Conservation (phyloP, 768 basidiomycete species). For the Phylloporus sp. region DNA sequence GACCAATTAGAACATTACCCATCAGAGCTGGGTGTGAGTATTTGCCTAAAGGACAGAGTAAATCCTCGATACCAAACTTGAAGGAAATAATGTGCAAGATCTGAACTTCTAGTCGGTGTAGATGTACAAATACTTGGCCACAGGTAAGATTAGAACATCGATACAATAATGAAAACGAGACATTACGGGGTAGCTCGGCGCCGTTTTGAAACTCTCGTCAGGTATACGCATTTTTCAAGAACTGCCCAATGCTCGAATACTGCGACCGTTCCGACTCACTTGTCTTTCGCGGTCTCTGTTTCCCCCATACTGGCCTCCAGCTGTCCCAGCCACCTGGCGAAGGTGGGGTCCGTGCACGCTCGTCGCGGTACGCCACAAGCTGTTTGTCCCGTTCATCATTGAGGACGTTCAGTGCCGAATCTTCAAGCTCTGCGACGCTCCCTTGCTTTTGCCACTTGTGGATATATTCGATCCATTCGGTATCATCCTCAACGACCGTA, state of each 20-base stretch:
- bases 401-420: too few relatives aligned
- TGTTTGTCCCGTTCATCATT: neutral
- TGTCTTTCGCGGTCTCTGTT: neutral
- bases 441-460: neutral
- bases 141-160: too few relatives aligned
- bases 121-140: too few relatives aligned
- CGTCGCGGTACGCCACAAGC: neutral
- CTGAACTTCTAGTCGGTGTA: too few relatives aligned
- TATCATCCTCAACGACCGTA: neutral
- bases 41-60: too few relatives aligned
- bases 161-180: too few relatives aligned
- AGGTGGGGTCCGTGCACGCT: neutral
- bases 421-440: neutral
- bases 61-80: too few relatives aligned
- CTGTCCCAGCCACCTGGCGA: neutral
- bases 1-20: too few relatives aligned
- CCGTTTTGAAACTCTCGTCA: too few relatives aligned
- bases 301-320: neutral
- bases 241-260: neutral
- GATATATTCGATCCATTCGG: conserved; percentile 1
- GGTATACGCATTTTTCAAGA: neutral
- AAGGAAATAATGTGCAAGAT: too few relatives aligned
- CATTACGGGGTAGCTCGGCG: too few relatives aligned
- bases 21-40: too few relatives aligned
- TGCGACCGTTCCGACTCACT: neutral